Evolutionary conservation across 2,329 filamentous ascomycete species (phyloP), one percentile per base, ranked within the genome.

Genomic region (Ophiostoma montium): DNA sequence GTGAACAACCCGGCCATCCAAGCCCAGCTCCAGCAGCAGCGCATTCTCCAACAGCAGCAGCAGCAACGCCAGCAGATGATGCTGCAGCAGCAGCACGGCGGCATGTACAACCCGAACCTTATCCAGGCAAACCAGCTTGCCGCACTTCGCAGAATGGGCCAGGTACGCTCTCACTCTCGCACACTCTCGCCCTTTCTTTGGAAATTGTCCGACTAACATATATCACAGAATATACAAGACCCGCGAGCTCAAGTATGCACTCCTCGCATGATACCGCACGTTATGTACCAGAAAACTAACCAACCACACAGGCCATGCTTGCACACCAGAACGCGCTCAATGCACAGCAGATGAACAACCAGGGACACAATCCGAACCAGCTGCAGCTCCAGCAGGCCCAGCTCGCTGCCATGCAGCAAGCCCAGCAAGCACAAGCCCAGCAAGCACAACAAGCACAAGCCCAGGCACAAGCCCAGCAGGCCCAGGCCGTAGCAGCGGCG

Each of bases 11-110:
- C 60, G 21, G 57, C 60, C 23, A 44, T 63, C 6, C 57, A 64
- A 31, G 58, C 70, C 50, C 67, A 70, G 47, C 57, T 76, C 52
- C 70, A 70, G 46, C 75, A 80, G 53, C 71, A 77, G 50, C 64
- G 74, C 4, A 62, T 70, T 45, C 67, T 69, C 33, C 67, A 77
- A 36, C 75, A 80, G 41, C 73, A 77, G 53, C 73, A 74, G 50
- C 66, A 69, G 50, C 67, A 72, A 50, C 64, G 65, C 19, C 65
- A 71, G 46, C 74, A 80, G 53, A 67, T 67, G 7, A 62, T 77
- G 52, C 68, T 78, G 64, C 42, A 44, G 18, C 42, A 44, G 55
- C 75, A 78, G 55, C 75, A 78, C 54, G 50, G 50, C 65, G 50
- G 58, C 56, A 51, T 70, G 71, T 70, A 71, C 44, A 70, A 68